Base-by-base conservation (phyloP, 2,329 filamentous ascomycete species). In the Trichoderma sp. region DNA sequence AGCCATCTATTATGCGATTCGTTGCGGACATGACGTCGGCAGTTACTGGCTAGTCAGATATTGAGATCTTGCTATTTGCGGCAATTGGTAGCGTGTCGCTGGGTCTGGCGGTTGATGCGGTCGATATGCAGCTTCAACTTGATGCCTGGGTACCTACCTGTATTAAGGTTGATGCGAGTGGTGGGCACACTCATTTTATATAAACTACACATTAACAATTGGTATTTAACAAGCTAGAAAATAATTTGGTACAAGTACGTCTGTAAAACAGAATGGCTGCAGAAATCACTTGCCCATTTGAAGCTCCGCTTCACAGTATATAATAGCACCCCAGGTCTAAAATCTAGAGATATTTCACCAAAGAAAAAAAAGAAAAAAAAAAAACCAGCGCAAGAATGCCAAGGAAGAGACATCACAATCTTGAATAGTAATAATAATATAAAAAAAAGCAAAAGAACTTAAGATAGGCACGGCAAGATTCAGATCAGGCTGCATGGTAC, bases 401-500 rank as follows among this genome's bases (percentile, higher is more conserved):
- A 7, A 64, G 1, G 24, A 31, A 57, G 47, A 10, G 37, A 55
- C 64, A 27, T 67, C 64, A 59, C 37, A 27, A 16, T 35, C 40
- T 40, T 35, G n/a, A 8, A n/a, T 14, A 35, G 24, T 11, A 24
- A 21, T 8, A 27, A 16, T 27, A 27, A 27, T 27, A n/a, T n/a
- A n/a, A n/a, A n/a, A n/a, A n/a, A n/a, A 33, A 33, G 40, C 52
- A 31, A 29, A 43, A n/a, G 19, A 7, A 6, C 16, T 40, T n/a
- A 3, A 59, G 21, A 37, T 43, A 16, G 55, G 21, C 11, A 58
- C 49, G 37, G 35, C 52, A 35, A 16, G 35, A 31, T n/a, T 49
- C 10, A 19, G 47, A 37, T n/a, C 47, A 49, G 37, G 63, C 53
- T 57, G 62, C 37, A 66, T 66, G 37, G 10, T 29, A 58, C 14